Percentiles rank a stretch among this genome's conserved stretches.
Conservation (phyloP, 2,329 filamentous ascomycete species). For the Colletotrichum echinochloae region DNA sequence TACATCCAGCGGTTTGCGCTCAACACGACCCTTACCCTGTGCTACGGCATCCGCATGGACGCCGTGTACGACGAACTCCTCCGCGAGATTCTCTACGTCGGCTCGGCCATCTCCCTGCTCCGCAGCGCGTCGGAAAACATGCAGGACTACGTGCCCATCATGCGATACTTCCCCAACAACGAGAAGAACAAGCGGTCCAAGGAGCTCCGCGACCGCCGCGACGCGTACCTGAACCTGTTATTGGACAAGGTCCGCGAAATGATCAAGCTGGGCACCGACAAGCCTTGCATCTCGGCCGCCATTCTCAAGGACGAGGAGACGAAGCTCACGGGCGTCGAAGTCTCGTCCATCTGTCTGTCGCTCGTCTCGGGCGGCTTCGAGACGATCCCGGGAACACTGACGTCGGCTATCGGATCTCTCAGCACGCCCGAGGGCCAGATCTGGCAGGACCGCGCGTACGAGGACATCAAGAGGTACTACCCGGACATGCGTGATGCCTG, state of each 20-base stretch:
- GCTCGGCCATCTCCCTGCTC: slow-evolving; percentile 81
- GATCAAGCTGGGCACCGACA: slow-evolving; percentile 55
- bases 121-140: slow-evolving; percentile 85
- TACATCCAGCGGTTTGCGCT: slow-evolving; percentile 83
- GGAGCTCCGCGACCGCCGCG: slow-evolving; percentile 75
- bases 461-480: slow-evolving; percentile 78
- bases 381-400: slow-evolving; percentile 82
- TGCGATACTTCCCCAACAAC: slow-evolving; percentile 68
- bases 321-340: slow-evolving; percentile 66
- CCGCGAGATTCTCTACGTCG: slow-evolving; percentile 80
- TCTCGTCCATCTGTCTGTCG: slow-evolving; percentile 84
- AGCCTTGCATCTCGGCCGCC: slow-evolving; percentile 56
- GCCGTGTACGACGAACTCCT: slow-evolving; percentile 76
- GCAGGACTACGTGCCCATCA: slow-evolving; percentile 84
- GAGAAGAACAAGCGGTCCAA: slow-evolving; percentile 71
- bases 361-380: slow-evolving; percentile 87
- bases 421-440: slow-evolving; percentile 74
- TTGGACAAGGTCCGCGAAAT: slow-evolving; percentile 66
- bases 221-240: slow-evolving; percentile 75
- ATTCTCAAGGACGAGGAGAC: slow-evolving; percentile 68
- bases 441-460: slow-evolving; percentile 77
- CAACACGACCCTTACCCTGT: slow-evolving; percentile 81
- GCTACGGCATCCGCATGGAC: slow-evolving; percentile 82
- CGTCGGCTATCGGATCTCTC: slow-evolving; percentile 83
- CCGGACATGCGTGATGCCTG: slow-evolving; percentile 77